These are phyloP conservation scores for Solanum dulcamara DNA, from an alignment of 257 asterid species.

Conservation along the genomic window DNA sequence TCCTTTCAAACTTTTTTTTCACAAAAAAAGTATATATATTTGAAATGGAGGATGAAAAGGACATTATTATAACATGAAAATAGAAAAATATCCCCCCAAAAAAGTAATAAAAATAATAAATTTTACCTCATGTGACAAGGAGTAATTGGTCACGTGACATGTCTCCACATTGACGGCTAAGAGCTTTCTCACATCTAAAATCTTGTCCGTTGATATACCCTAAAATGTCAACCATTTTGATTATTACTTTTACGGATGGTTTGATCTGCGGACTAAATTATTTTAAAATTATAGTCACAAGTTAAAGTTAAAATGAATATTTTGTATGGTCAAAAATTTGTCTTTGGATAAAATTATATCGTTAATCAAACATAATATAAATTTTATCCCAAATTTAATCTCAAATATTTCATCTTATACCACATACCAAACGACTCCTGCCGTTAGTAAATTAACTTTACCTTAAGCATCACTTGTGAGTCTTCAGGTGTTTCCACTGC, in stretches of 20 bases:
- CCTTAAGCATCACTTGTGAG: constrained; percentile 69
- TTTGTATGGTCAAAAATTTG: neutral
- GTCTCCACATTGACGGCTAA: constrained; percentile 69
- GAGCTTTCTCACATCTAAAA: constrained; percentile 83
- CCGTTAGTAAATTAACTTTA: constrained; percentile 2
- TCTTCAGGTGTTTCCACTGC: constrained; percentile 56
- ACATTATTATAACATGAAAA: neutral
- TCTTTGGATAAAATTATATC: neutral
- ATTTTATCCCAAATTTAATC: neutral
- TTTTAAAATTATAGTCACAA: accelerated
- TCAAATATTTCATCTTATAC: neutral
- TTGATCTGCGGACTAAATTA: neutral
- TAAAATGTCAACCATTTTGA: constrained; percentile 2
- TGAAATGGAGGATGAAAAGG: neutral
- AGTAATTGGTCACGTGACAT: constrained; percentile 77
- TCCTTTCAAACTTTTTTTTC: neutral
- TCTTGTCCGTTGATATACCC: constrained; percentile 97
- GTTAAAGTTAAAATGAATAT: neutral
- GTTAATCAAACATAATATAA: neutral
- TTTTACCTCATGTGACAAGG: constrained; percentile 81
- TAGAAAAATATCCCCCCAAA: neutral
- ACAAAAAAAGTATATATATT: neutral
- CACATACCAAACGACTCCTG: neutral
- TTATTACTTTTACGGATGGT: neutral
- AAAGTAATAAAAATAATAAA: neutral